Percentiles rank a stretch among this genome's conserved stretches.
Conservation (phyloP, 345 rosid species). For the Gossypium sturtianum region DNA sequence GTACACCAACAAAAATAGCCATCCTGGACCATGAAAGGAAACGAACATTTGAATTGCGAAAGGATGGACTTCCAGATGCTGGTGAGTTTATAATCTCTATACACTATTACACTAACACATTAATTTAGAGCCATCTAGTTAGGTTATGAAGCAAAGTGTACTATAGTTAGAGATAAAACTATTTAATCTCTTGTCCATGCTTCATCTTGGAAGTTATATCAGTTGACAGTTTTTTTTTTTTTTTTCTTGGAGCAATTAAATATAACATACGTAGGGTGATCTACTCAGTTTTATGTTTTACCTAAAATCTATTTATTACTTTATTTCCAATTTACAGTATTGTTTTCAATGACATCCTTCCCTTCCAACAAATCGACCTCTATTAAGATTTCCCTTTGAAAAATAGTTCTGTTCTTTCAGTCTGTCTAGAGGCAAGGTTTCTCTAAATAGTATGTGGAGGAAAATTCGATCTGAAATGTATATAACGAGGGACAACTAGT, state of each 20-base stretch:
- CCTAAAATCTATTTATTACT: background rate
- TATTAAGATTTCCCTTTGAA: background rate
- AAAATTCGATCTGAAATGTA: too few species aligned
- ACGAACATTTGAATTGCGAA: slow-evolving; percentile 54
- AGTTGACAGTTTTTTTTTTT: background rate
- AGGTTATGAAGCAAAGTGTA: background rate
- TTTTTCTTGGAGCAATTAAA: background rate
- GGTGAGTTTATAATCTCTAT: slow-evolving; percentile 36
- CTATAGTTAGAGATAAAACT: background rate
- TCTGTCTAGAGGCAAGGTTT: too few species aligned
- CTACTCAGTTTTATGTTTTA: background rate
- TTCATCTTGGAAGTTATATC: background rate
- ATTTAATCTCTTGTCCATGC: background rate
- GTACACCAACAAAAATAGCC: slow-evolving; percentile 55
- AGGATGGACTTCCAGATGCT: slow-evolving; percentile 74
- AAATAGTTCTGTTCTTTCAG: too few species aligned
- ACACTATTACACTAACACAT: background rate
- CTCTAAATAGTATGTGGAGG: too few species aligned
- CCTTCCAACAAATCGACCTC: background rate
- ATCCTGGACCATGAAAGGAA: slow-evolving; percentile 74
- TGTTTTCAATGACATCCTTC: background rate
- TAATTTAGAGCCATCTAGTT: background rate
- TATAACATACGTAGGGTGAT: background rate
- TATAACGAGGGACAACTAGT: too few species aligned
- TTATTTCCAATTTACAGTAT: background rate